Percentiles rank a stretch among this genome's conserved stretches.
These are phyloP conservation scores for Geotrichum histeridarum DNA, from an alignment of 1,139 yeast species.

Conservation along the genomic window DNA sequence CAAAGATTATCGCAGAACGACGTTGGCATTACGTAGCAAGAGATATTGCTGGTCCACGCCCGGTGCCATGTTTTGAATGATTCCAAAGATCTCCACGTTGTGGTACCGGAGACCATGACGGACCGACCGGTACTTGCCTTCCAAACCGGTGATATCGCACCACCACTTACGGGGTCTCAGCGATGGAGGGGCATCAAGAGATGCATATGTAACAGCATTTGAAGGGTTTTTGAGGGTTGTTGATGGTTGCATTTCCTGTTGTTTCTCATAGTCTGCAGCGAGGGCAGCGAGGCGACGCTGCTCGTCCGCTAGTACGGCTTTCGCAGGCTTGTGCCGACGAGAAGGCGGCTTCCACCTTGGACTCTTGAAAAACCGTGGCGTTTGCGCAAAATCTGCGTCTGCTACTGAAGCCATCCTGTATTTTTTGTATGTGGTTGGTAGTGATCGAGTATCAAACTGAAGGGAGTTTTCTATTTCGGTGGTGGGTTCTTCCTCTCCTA, in stretches of 20 bases:
- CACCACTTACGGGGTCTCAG: conserved; percentile 73
- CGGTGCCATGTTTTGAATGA: conserved; percentile 73
- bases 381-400: conserved; percentile 29
- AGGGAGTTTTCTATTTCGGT: not conserved
- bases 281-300: conserved; percentile 46
- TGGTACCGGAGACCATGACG: conserved; percentile 72
- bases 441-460: not conserved
- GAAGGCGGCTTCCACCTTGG: conserved; percentile 48
- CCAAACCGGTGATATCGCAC: conserved; percentile 91
- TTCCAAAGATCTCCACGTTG: conserved; percentile 78
- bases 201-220: conserved; percentile 28
- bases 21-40: conserved; percentile 82
- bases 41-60: conserved; percentile 93
- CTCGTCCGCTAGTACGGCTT: conserved; percentile 77
- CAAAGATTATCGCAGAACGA: conserved; percentile 52
- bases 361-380: conserved; percentile 48
- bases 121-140: conserved; percentile 71
- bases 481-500: not conserved
- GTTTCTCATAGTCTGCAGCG: conserved; percentile 5
- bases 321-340: conserved; percentile 68
- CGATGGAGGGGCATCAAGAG: conserved; percentile 82
- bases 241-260: conserved; percentile 32
- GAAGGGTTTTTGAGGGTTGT: conserved; percentile 20
- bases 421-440: not conserved
- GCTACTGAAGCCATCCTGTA: conserved; percentile 16